phyloP scores from a whole-genome alignment of 139 green algal species.

The Ettlia oleoabundans region DNA sequence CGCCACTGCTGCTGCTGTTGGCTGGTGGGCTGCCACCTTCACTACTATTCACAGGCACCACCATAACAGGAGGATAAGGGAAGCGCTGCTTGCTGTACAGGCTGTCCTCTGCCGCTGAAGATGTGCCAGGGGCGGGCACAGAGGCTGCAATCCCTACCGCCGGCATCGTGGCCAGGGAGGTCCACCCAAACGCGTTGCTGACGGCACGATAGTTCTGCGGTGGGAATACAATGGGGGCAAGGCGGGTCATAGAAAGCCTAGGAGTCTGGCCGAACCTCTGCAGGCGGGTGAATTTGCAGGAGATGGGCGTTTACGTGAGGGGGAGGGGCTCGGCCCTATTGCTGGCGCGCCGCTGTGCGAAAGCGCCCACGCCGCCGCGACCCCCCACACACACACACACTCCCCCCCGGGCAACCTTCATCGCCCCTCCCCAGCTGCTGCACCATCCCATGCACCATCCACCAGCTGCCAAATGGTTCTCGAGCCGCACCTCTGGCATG shows the following conservation, averaged over 20 bases:
- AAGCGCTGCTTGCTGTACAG: conserved; percentile 39
- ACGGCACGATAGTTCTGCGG: conserved; percentile 10
- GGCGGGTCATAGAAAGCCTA: background rate
- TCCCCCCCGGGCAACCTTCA: too few relatives aligned
- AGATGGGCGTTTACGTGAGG: too few relatives aligned
- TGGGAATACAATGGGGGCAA: background rate
- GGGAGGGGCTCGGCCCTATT: background rate
- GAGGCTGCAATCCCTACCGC: background rate
- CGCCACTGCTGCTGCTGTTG: background rate
- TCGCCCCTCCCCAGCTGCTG: too few relatives aligned
- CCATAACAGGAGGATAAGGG: conserved; percentile 10
- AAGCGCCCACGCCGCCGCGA: background rate
- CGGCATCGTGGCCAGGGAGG: conserved; percentile 7
- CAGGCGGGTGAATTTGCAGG: too few relatives aligned
- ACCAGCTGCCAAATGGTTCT: background rate
- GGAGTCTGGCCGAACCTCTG: too few relatives aligned
- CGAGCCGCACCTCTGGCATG: conserved; percentile 33
- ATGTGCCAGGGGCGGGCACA: background rate
- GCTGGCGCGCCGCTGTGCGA: background rate
- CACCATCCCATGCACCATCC: too few relatives aligned
- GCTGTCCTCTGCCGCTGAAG: conserved; percentile 2
- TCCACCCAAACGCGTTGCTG: conserved; percentile 1
- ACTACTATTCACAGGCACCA: background rate
- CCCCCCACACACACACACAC: background rate
- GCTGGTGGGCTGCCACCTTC: background rate